Base-by-base conservation (phyloP, 352 stramenopile genomes). In the Phytophthora vignae region DNA sequence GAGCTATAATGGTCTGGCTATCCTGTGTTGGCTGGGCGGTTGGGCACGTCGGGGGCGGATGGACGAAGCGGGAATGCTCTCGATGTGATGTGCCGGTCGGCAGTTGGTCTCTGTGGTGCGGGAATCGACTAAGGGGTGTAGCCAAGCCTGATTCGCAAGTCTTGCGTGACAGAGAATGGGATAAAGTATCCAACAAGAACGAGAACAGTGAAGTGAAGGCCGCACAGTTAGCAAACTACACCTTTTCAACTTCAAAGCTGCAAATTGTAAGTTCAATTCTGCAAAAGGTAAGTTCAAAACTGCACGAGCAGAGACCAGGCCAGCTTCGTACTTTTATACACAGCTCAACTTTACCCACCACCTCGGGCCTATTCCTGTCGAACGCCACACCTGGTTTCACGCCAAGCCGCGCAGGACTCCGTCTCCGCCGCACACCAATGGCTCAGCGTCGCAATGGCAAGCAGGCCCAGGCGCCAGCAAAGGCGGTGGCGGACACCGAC, bases 391-490 rank as follows among this genome's bases (percentile, higher is more conserved):
- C 31, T 52, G 55, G 55, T 61, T 61, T 61, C 36, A 6, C 55
- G 15, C 9, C 55, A 0, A n/a, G 19, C 33, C 12, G 19, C n/a
- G 19, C 4, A 60, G 31, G 81, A 97, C 72, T 94, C 94, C 58
- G 88, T 95, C 63, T 59, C 54, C 1, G 92, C 95, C 63, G 73
- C 81, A 14, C 71, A 83, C n/a, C 89, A 84, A 65, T 42, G 96
- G 14, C 31, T 62, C 5, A 73, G 85, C 36, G 70, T 91, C 42
- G 76, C 90, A 25, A 82, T 87, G 6, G 73, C 80, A 19, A 48
- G 40, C 40, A 17, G 40, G 14, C 40, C 14, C 21, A 87, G 95
- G 58, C 82, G 89, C 11, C 50, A 80, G 59, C 96, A 93, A 64
- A 60, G 94, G n/a, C 69, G 73, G 27, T 2, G 22, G 2, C 64